phyloP scores from a whole-genome alignment of 2,329 filamentous ascomycete species.

The Sporothrix brasiliensis region DNA sequence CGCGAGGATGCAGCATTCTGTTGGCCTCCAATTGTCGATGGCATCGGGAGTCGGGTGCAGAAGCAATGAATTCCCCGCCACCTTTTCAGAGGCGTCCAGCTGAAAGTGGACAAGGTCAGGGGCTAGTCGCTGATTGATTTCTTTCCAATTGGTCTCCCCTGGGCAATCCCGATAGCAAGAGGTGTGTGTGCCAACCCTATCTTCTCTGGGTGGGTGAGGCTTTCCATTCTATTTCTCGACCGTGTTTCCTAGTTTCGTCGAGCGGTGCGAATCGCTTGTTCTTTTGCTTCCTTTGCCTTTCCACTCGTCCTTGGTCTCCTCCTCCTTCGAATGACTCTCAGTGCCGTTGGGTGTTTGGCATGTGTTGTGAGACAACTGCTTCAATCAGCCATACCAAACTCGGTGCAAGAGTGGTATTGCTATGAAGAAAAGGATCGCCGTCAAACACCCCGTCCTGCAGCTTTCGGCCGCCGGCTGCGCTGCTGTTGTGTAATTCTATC shows the following conservation, averaged over 20 bases:
- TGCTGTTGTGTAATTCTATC: conserved; percentile 25
- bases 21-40: background rate
- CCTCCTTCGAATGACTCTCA: background rate
- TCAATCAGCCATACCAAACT: conserved; percentile 29
- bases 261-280: background rate
- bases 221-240: conserved; percentile 1
- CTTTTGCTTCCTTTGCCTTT: conserved; percentile 1
- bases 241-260: conserved; percentile 1
- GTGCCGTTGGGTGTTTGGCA: conserved; percentile 12
- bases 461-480: conserved; percentile 32
- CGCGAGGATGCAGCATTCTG: background rate
- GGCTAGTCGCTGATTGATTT: conserved; percentile 27
- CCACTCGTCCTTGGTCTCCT: background rate
- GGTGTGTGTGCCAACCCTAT: conserved; percentile 19
- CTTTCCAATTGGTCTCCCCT: conserved; percentile 17
- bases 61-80: conserved; percentile 16
- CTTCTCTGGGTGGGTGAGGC: conserved; percentile 10
- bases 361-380: conserved; percentile 26
- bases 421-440: conserved; percentile 24
- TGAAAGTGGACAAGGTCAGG: conserved; percentile 30
- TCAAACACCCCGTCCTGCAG: conserved; percentile 30
- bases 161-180: conserved; percentile 3
- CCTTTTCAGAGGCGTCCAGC: conserved; percentile 10
- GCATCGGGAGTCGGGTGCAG: conserved; percentile 13
- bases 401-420: conserved; percentile 14